These are phyloP conservation scores for Phytophthora megakarya DNA, from an alignment of 352 stramenopile genomes.

Conservation along the genomic window DNA sequence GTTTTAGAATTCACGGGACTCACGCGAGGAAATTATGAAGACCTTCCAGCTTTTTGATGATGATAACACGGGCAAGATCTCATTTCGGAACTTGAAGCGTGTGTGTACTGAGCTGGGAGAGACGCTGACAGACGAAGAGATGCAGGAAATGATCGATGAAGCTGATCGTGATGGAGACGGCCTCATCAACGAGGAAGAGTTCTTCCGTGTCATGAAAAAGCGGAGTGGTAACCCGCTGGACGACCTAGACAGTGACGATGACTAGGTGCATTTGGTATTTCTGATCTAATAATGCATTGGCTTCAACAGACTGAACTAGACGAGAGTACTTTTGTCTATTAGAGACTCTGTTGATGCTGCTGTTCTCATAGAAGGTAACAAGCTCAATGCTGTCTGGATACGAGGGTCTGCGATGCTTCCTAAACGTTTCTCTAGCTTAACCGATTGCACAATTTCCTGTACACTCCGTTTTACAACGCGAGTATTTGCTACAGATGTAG, in stretches of 20 bases:
- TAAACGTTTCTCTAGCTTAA: conserved; percentile 53
- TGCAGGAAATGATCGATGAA: conserved; percentile 96
- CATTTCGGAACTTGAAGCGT: conserved; percentile 94
- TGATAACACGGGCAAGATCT: conserved; percentile 94
- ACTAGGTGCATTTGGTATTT: conserved; percentile 40
- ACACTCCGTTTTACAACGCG: conserved; percentile 72
- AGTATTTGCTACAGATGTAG: conserved; percentile 1
- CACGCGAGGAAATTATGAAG: conserved; percentile 92
- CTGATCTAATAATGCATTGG: neutral
- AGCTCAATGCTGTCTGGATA: conserved; percentile 16
- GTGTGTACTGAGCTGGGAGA: conserved; percentile 87
- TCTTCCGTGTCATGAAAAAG: conserved; percentile 97
- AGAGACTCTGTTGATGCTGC: conserved; percentile 33
- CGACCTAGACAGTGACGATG: conserved; percentile 91
- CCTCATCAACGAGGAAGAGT: conserved; percentile 95
- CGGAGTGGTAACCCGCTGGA: conserved; percentile 92
- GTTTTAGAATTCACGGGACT: conserved; percentile 77
- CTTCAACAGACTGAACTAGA: conserved; percentile 22
- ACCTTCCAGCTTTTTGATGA: conserved; percentile 97
- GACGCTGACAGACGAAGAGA: conserved; percentile 76
- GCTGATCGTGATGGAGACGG: conserved; percentile 93
- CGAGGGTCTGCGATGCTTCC: conserved; percentile 25
- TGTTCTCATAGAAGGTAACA: neutral
- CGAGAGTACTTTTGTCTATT: conserved; percentile 26
- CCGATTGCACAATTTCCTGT: conserved; percentile 67